Percentiles rank a stretch among this genome's conserved stretches.
These are phyloP conservation scores for Phytophthora cryptogea DNA, from an alignment of 352 stramenopile species.

Conservation along the genomic window DNA sequence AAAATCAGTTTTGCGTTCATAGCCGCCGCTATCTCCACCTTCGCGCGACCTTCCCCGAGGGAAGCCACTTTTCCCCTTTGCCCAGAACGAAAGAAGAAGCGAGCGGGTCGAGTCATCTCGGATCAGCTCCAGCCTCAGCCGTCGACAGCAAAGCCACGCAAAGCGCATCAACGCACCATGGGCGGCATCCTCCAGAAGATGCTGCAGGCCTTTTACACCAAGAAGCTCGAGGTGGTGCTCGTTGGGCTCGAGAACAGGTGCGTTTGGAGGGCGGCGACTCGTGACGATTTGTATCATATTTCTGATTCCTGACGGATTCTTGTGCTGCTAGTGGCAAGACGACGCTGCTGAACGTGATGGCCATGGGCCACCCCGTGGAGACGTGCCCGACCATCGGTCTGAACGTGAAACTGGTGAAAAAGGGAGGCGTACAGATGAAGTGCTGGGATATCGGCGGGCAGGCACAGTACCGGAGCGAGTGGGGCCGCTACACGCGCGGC, in stretches of 20 bases:
- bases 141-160: slow-evolving; percentile 4
- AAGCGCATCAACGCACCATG: slow-evolving; percentile 57
- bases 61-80: slow-evolving; percentile 20
- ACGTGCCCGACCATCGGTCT: slow-evolving; percentile 97
- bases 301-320: slow-evolving; percentile 18
- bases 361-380: slow-evolving; percentile 95
- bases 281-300: neutral
- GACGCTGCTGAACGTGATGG: slow-evolving; percentile 96
- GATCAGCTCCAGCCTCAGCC: slow-evolving; percentile 13
- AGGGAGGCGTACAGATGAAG: slow-evolving; percentile 97
- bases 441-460: slow-evolving; percentile 99
- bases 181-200: slow-evolving; percentile 94
- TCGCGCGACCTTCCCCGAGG: neutral
- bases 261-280: slow-evolving; percentile 8
- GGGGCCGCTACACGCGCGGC: slow-evolving; percentile 94
- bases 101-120: slow-evolving; percentile 26
- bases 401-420: slow-evolving; percentile 97
- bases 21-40: neutral
- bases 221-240: slow-evolving; percentile 97
- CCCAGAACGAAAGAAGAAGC: slow-evolving; percentile 33
- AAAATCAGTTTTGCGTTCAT: slow-evolving; percentile 1
- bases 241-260: slow-evolving; percentile 96
- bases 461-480: slow-evolving; percentile 95
- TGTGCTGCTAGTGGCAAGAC: slow-evolving; percentile 90
- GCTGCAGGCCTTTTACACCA: slow-evolving; percentile 96